A percentile compares a stretch with the other conserved stretches of the same genome.
These are phyloP conservation scores for Kazachstania psychrophila DNA, from an alignment of 805 yeast genomes.

Conservation along the genomic window DNA sequence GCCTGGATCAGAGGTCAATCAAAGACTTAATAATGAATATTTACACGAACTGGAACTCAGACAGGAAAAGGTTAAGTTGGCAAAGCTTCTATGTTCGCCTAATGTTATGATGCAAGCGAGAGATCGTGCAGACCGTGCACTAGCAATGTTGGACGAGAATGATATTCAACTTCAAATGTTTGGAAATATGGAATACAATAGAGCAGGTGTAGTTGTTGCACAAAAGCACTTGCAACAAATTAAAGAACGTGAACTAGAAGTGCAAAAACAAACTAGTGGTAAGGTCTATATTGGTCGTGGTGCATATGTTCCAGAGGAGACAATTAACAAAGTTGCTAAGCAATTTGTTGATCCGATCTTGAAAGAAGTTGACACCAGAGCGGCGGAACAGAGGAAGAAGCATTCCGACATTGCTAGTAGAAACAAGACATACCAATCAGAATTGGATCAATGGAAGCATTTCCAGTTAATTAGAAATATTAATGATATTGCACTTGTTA, in stretches of 20 bases:
- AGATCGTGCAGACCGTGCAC: not conserved
- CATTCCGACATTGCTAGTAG: slow-evolving; percentile 39
- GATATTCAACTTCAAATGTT: slow-evolving; percentile 5
- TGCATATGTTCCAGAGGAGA: slow-evolving; percentile 59
- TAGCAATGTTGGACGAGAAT: not conserved
- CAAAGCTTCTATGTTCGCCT: slow-evolving; percentile 16
- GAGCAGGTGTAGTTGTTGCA: slow-evolving; percentile 68
- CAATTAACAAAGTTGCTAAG: slow-evolving; percentile 71
- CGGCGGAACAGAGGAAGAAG: slow-evolving; percentile 53
- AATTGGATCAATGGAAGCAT: slow-evolving; percentile 35
- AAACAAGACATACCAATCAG: slow-evolving; percentile 30
- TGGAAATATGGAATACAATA: slow-evolving; percentile 49
- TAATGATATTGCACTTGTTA: slow-evolving; percentile 33
- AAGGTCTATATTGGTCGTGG: slow-evolving; percentile 84
- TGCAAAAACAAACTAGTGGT: slow-evolving; percentile 26
- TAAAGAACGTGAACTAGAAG: slow-evolving; percentile 37
- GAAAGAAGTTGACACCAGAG: slow-evolving; percentile 60
- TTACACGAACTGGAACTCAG: slow-evolving; percentile 36
- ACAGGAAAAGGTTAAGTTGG: slow-evolving; percentile 4
- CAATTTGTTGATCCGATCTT: slow-evolving; percentile 77
- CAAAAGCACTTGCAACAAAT: slow-evolving; percentile 45
- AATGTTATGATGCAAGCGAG: slow-evolving; percentile 42
- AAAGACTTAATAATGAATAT: slow-evolving; percentile 12
- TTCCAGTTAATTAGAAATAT: slow-evolving; percentile 32
- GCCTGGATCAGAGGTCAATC: slow-evolving; percentile 1